Evolutionary conservation across 768 basidiomycete species (phyloP), one percentile per base, ranked within the genome.

Genomic region (Gymnopilus dilepis): DNA sequence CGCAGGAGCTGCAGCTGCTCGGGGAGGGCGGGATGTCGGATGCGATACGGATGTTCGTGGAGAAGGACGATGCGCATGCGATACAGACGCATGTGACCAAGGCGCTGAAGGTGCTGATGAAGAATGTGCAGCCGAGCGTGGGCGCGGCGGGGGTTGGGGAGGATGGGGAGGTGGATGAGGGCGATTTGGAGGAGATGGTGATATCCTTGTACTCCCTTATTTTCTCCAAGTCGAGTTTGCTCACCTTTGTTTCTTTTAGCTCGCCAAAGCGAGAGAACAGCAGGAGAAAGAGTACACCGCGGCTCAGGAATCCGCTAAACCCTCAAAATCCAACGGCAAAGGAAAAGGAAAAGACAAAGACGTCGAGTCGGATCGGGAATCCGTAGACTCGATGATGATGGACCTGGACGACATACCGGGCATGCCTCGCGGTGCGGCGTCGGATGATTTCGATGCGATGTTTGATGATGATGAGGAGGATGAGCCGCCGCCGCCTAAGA

Each of bases 41-140:
- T 72, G 97, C 97, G 6, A 95, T 99, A 55, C 89, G 93, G 78
- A 83, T 89, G 75, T 99, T 92, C 76, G 96, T 99, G 61, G 96
- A 98, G 74, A 99, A 99, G 81, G 97, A 98, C 70, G 95, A 97
- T 73, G 88, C 86, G 28, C 92, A 95, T 78, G 94, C 97, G 8
- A 97, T 99, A 70, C 85, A 88, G 65, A 84, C 80, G 95, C 92
- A 94, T 73, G 92, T 94, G 9, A 74, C 70, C 30, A 77, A 74
- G 40, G 80, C 85, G 3, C 70, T 94, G 64, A 86, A 85, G 65
- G 70, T 74, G 3, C 77, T 94, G 58, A 84, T 91, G 80, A 88
- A 85, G 61, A 86, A 83, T 26, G 88, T 94, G 9, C 82, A 85
- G 58, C 81, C 83, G n/a, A 83, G 80, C 8, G 88, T 82, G 8